Evolutionary conservation across 805 yeast species (phyloP), one percentile per base, ranked within the genome.

Genomic region (Sugiyamaella marilandica): DNA sequence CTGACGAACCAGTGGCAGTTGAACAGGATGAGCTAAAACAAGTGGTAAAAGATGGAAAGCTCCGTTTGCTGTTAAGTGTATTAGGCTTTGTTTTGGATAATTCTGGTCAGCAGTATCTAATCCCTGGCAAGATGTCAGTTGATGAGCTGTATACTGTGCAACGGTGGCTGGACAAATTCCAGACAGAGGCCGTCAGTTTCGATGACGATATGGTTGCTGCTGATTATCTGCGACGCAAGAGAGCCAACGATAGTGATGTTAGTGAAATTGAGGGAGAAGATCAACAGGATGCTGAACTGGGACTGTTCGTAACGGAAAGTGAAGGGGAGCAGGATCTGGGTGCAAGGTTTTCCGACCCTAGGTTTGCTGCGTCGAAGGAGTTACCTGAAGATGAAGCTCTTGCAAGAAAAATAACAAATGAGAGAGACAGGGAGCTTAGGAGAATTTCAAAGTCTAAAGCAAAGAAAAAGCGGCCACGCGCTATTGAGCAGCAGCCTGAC

Each of bases 51-150:
- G 80, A 82, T 51, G 75, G 82, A 2, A 70, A 76, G 48, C 52
- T 80, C 14, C 65, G 87, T 33, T 66, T 80, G 31, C 63, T 83
- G 14, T 65, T 83, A 48, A 63, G 65, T 9, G 58, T 73, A 4
- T 63, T 79, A 18, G 84, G 84, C 7, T 77, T 75, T 53, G 69
- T 65, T 4, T 51, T 77, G 13, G 80, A 82, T 0, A 69, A 58
- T 24, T 64, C 65, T 5, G 63, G 73, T 31, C 19, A 39, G 43
- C 71, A 72, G 2, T 79, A 77, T 55, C 60, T 70, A 13, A 61
- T 82, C 11, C 75, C 74, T 0, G 51, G 61, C 0, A 49, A 64
- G 1, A 59, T 75, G 0, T 59, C 71, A 0, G 55, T 65, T 5
- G 68, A 67, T 2, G 57, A 57, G 5, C 55, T 83, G 14, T 62